A percentile compares a stretch with the other conserved stretches of the same genome.
Conservation (phyloP, 2,329 filamentous ascomycete genomes). For the Stachybotrys chlorohalonatus region DNA sequence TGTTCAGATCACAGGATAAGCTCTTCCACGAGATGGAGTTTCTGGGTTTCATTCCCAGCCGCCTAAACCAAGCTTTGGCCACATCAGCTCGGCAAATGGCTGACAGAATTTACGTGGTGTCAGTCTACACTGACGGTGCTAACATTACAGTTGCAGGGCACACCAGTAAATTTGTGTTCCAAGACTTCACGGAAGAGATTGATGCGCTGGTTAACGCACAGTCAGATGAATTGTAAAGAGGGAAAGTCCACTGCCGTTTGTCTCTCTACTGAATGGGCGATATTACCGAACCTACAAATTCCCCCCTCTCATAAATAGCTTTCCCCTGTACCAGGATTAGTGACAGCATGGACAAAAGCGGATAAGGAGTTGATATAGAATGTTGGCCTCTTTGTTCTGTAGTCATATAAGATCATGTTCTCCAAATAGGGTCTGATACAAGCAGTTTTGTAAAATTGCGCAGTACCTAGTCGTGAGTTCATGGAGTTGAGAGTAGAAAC, state of each 20-base stretch:
- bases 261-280: neutral
- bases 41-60: constrained; percentile 2
- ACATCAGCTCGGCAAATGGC: constrained; percentile 4
- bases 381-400: no score
- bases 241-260: neutral
- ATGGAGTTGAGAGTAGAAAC: no score
- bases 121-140: constrained; percentile 3
- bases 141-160: constrained; percentile 4
- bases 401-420: no score
- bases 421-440: no score
- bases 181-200: constrained; percentile 1
- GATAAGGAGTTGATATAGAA: no score
- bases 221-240: neutral
- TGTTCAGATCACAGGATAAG: constrained; percentile 1
- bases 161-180: constrained; percentile 2
- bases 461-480: no score
- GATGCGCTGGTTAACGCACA: neutral
- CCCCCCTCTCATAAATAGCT: no score
- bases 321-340: no score
- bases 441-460: no score
- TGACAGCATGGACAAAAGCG: no score
- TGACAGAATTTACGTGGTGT: constrained; percentile 4
- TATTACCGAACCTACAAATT: no score
- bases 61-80: constrained; percentile 1
- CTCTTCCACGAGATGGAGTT: constrained; percentile 2